Percentiles rank a stretch among this genome's conserved stretches.
phyloP scores from a whole-genome alignment of 768 basidiomycete genomes.

The Lactifluus echinatus region DNA sequence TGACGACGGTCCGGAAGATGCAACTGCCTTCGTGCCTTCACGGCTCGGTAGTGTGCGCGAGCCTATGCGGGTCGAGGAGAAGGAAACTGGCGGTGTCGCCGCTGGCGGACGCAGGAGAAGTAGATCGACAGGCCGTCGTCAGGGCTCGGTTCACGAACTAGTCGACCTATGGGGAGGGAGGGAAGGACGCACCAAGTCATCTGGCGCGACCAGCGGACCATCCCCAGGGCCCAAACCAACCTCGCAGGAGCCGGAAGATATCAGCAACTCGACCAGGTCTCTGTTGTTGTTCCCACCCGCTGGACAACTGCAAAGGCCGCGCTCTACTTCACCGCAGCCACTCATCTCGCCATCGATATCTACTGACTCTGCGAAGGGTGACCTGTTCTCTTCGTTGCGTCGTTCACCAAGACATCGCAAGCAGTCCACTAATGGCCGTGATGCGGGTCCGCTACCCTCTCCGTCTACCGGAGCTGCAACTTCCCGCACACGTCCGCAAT shows the following conservation, averaged over 20 bases:
- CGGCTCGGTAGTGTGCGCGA: background rate
- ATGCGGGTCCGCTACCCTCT: slow-evolving; percentile 4
- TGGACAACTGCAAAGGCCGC: background rate
- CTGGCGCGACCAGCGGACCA: background rate
- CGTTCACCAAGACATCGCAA: slow-evolving; percentile 11
- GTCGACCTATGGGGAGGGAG: slow-evolving; percentile 73
- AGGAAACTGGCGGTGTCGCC: slow-evolving; percentile 19
- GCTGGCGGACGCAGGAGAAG: slow-evolving; percentile 24
- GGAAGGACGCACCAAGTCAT: slow-evolving; percentile 5
- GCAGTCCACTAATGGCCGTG: slow-evolving; percentile 12
- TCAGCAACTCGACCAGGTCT: background rate
- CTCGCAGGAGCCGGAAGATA: slow-evolving; percentile 4
- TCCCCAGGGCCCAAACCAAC: background rate
- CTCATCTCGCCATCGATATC: slow-evolving; percentile 10
- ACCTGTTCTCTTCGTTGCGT: background rate
- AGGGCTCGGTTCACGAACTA: slow-evolving; percentile 78
- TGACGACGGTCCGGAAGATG: slow-evolving; percentile 47
- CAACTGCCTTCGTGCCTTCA: slow-evolving; percentile 1
- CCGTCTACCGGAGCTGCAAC: background rate
- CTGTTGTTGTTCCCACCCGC: slow-evolving; percentile 6
- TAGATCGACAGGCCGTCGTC: slow-evolving; percentile 52
- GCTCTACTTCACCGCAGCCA: slow-evolving; percentile 15
- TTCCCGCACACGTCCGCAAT: slow-evolving; percentile 53
- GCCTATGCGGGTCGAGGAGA: slow-evolving; percentile 8
- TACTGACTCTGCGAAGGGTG: background rate